These are phyloP conservation scores for Exophiala dermatitidis DNA, from an alignment of 2,329 filamentous ascomycete species.

Conservation along the genomic window DNA sequence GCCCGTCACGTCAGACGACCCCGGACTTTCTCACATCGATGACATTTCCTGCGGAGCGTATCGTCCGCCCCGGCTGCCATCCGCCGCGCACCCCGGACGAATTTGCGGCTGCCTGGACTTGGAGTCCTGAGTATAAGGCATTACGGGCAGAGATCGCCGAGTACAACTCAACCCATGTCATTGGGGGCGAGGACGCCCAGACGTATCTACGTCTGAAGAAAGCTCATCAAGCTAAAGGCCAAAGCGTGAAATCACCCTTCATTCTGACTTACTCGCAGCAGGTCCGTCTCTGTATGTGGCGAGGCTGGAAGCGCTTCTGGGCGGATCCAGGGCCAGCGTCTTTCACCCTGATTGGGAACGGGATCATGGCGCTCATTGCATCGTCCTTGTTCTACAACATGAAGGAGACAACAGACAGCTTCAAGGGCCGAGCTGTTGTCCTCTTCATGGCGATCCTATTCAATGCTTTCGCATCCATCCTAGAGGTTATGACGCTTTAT, in stretches of 20 bases:
- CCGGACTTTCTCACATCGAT: slow-evolving; percentile 64
- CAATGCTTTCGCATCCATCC: slow-evolving; percentile 54
- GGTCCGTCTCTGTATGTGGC: slow-evolving; percentile 68
- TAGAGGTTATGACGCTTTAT: slow-evolving; percentile 56
- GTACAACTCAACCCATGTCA: slow-evolving; percentile 8
- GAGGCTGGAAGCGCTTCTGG: slow-evolving; percentile 68
- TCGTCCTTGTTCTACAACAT: slow-evolving; percentile 77
- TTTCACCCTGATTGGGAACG: slow-evolving; percentile 60
- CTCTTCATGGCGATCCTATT: slow-evolving; percentile 83
- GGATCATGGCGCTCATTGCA: slow-evolving; percentile 68
- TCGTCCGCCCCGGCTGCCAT: slow-evolving; percentile 52
- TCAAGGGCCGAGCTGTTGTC: slow-evolving; percentile 70
- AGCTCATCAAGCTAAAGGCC: slow-evolving; percentile 7
- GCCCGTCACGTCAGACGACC: slow-evolving; percentile 59
- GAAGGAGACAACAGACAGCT: slow-evolving; percentile 56
- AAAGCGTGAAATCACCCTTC: slow-evolving; percentile 45
- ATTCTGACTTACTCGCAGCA: slow-evolving; percentile 58
- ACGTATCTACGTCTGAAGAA: background rate
- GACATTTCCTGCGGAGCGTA: slow-evolving; percentile 57
- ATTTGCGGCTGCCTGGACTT: slow-evolving; percentile 49
- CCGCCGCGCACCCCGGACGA: slow-evolving; percentile 61
- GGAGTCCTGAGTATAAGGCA: slow-evolving; percentile 30
- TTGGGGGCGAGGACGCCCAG: slow-evolving; percentile 6
- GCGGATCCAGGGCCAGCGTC: slow-evolving; percentile 71
- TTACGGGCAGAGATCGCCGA: slow-evolving; percentile 7